Evolutionary conservation across 257 asterid genomes (phyloP), one percentile per base, ranked within the genome.

Genomic region (Marsdenia floribunda): DNA sequence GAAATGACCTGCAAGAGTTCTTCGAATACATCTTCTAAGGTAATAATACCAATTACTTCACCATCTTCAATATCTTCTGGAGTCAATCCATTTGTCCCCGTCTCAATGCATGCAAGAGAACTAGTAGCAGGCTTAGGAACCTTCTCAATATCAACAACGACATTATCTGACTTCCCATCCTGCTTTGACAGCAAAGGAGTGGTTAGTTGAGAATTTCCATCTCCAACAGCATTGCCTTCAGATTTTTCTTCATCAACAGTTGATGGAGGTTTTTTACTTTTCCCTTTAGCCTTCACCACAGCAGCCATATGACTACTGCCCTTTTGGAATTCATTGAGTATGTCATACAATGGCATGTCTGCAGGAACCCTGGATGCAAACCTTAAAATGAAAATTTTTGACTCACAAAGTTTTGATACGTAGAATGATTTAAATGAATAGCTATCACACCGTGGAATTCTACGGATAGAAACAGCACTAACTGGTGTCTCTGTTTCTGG

Each of bases 221-320:
- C 77, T 37, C 71, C 47, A 73, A 74, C 65, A 78, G 80, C 85
- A 63, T 66, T 78, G 79, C 81, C 91, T 75, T 84, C 91, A 37
- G 77, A 33, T 67, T 78, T 86, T 80, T 84, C 93, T 77, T 78
- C 74, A 49, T 80, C 82, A 35, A 81, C 72, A 16, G 79, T 83
- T 33, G 87, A 73, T 12, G 91, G 87, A 50, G 84, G 83, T 18
- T 50, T 87, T 73, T 72, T 80, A 76, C 73, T 86, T 78, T 77
- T 81, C 47, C 85, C 86, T 83, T 83, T 89, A 66, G 85, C 77
- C 83, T 76, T 93, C 82, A 93, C 92, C 50, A 93, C 98, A 65
- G 93, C 97, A 55, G 98, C 97, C 98, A 93, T 89, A 71, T 93
- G 98, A 73, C 98, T 91, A 85, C 93, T 83, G 29, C 97, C 97